These are phyloP conservation scores for Trichothecium sympodiale DNA, from an alignment of 2,329 filamentous ascomycete species.

Conservation along the genomic window DNA sequence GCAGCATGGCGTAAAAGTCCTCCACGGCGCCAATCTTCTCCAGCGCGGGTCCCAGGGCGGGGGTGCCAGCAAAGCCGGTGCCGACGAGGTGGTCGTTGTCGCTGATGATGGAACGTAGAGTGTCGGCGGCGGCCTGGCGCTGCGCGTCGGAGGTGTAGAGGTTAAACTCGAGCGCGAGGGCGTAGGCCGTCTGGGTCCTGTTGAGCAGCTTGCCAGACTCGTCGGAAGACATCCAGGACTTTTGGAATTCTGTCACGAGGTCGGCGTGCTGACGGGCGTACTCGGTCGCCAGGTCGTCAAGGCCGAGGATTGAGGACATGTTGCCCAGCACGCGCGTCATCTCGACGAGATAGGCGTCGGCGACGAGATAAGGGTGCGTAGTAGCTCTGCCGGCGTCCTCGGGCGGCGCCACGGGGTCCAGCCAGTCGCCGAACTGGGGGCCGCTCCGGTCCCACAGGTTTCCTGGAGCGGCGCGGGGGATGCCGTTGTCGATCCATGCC, in stretches of 20 bases:
- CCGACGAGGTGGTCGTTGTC: constrained; percentile 23
- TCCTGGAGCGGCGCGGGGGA: constrained; percentile 19
- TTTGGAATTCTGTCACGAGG: constrained; percentile 16
- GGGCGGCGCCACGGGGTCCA: constrained; percentile 33
- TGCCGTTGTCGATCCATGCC: constrained; percentile 26
- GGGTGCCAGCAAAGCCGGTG: constrained; percentile 34
- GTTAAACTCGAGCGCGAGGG: constrained; percentile 25
- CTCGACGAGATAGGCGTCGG: constrained; percentile 34
- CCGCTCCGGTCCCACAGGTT: constrained; percentile 25
- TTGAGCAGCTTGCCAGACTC: constrained; percentile 21
- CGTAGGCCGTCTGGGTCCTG: constrained; percentile 27
- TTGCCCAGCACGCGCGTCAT: constrained; percentile 25
- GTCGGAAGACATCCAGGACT: constrained; percentile 16
- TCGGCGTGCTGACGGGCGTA: constrained; percentile 11
- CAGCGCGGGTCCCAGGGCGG: constrained; percentile 22
- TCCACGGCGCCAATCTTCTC: constrained; percentile 15
- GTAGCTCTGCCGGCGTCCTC: constrained; percentile 25
- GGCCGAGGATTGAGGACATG: constrained; percentile 20
- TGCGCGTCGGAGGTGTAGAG: constrained; percentile 15
- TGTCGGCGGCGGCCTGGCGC: constrained; percentile 11
- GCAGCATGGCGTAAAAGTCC: constrained; percentile 34
- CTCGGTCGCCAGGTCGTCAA: constrained; percentile 12
- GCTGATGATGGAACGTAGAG: constrained; percentile 19
- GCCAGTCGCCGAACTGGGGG: constrained; percentile 34
- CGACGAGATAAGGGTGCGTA: constrained; percentile 28